A percentile compares a stretch with the other conserved stretches of the same genome.
Evolutionary conservation across 2,329 filamentous ascomycete genomes (phyloP).

Genomic region (Metarhizium sp.): DNA sequence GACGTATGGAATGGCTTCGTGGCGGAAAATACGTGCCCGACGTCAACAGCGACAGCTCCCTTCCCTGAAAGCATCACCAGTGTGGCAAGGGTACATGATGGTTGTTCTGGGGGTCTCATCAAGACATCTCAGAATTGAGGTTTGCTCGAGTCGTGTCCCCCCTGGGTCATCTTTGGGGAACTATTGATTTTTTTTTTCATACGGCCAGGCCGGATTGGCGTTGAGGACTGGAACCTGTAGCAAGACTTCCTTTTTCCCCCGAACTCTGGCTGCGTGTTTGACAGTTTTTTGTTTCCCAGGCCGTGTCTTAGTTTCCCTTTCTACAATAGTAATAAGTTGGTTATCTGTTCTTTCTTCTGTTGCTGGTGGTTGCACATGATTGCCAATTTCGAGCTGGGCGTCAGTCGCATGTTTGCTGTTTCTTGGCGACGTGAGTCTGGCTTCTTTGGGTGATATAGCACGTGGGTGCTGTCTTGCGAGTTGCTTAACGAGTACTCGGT

Average conservation of each 20-base stretch:
- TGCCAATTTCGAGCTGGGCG: neutral
- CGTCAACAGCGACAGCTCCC: neutral
- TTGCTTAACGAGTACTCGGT: too few species aligned
- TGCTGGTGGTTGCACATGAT: neutral
- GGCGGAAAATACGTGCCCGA: neutral
- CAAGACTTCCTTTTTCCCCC: neutral
- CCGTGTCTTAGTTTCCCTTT: neutral
- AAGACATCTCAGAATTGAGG: neutral
- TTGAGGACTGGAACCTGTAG: neutral
- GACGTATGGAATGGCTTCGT: neutral
- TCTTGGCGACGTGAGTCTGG: neutral
- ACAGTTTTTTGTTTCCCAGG: neutral
- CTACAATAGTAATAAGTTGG: neutral
- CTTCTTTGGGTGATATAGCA: neutral
- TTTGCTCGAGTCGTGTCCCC: slow-evolving; percentile 1
- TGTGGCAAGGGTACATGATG: neutral
- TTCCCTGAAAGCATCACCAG: neutral
- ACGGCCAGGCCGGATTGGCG: neutral
- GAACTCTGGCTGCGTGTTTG: neutral
- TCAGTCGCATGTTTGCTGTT: neutral
- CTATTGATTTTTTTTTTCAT: neutral
- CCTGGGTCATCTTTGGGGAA: neutral
- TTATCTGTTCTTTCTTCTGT: too few species aligned
- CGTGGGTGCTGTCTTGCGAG: too few species aligned
- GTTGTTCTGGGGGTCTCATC: neutral